These are phyloP conservation scores for Filosporella fistucella DNA, from an alignment of 495 filamentous ascomycete genomes.

Conservation along the genomic window DNA sequence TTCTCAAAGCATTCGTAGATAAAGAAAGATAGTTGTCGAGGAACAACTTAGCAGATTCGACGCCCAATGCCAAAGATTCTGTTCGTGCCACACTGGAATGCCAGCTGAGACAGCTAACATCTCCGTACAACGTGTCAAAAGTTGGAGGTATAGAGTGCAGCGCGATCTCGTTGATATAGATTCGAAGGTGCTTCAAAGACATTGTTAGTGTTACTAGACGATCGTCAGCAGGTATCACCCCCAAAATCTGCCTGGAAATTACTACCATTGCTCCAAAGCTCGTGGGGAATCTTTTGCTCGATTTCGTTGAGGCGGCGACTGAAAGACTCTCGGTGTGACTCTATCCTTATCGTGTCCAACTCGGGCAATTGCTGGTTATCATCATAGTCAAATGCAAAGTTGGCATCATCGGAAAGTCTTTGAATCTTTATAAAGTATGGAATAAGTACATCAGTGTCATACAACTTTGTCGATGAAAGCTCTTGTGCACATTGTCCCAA, in stretches of 20 bases:
- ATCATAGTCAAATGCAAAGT: neutral
- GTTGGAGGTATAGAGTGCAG: neutral
- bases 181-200: constrained; percentile 5
- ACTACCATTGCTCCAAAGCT: no score
- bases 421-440: neutral
- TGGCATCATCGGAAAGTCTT: neutral
- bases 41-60: no score
- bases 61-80: no score
- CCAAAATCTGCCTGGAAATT: neutral
- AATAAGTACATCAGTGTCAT: neutral
- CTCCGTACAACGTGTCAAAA: no score
- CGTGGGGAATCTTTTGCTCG: no score
- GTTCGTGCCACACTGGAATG: no score
- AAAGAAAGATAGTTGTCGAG: no score
- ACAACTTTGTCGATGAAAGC: neutral
- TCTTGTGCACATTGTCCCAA: neutral
- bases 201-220: no score
- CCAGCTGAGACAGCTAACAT: no score
- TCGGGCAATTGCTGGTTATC: neutral
- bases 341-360: constrained; percentile 5
- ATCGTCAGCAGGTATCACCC: neutral
- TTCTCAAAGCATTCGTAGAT: no score
- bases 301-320: neutral
- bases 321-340: no score
- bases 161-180: constrained; percentile 12